Conservation (phyloP, 2,329 filamentous ascomycete genomes). For the Orbilia ellipsospora region DNA sequence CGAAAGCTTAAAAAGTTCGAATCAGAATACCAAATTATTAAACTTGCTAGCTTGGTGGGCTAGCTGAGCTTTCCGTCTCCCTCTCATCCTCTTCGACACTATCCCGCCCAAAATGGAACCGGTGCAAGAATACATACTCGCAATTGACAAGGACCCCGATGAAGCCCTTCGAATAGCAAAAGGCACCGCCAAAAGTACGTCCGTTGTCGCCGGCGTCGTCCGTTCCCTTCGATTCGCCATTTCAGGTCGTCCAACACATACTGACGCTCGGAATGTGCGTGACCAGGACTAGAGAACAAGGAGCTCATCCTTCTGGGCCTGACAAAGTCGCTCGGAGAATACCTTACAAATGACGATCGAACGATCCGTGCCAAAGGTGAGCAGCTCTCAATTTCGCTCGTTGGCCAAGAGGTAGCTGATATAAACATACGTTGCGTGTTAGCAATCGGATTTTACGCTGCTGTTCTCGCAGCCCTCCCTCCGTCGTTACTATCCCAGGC, state of each 20-base stretch:
- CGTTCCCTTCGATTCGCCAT: conserved; percentile 6
- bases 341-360: conserved; percentile 74
- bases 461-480: conserved; percentile 47
- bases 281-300: conserved; percentile 69
- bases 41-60: neutral
- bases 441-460: conserved; percentile 54
- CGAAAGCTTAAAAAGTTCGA: neutral
- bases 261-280: conserved; percentile 46
- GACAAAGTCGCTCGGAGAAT: conserved; percentile 73
- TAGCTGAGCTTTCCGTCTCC: conserved; percentile 11
- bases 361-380: conserved; percentile 70
- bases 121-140: conserved; percentile 57
- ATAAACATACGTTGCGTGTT: neutral
- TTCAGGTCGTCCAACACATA: conserved; percentile 34
- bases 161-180: conserved; percentile 58
- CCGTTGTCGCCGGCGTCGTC: neutral
- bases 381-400: neutral
- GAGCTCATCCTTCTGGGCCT: conserved; percentile 72
- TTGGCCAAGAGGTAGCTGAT: too few species aligned
- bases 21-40: too few species aligned
- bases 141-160: conserved; percentile 58
- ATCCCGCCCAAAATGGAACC: conserved; percentile 42
- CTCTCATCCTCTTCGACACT: conserved; percentile 5
- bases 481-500: conserved; percentile 40
- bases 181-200: conserved; percentile 58